A percentile compares a stretch with the other conserved stretches of the same genome.
phyloP scores from a whole-genome alignment of 2,329 filamentous ascomycete genomes.

The Stagonosporopsis rhizophila region DNA sequence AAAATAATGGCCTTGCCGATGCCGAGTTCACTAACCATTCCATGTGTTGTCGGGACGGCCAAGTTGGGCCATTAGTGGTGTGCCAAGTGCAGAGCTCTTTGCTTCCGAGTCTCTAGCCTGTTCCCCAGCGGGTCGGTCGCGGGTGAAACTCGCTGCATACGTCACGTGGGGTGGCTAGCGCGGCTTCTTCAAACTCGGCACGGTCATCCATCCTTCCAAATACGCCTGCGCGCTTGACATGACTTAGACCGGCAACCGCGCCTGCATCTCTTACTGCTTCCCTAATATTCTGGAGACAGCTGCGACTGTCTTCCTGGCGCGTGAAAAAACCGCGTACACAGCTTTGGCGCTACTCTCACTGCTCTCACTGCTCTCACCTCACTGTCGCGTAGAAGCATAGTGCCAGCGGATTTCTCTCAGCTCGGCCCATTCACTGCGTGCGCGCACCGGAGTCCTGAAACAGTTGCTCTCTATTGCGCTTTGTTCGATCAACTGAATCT shows the following conservation, averaged over 20 bases:
- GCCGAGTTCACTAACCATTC: background rate
- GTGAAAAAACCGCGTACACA: conserved; percentile 30
- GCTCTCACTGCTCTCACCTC: no score
- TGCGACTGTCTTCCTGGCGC: conserved; percentile 26
- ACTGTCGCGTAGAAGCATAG: conserved; percentile 36
- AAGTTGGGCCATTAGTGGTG: background rate
- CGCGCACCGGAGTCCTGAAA: conserved; percentile 22
- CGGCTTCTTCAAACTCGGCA: conserved; percentile 19
- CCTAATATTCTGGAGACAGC: conserved; percentile 28
- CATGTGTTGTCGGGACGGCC: background rate
- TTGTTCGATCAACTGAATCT: conserved; percentile 31
- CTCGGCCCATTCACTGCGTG: conserved; percentile 30
- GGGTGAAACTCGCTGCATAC: conserved; percentile 1
- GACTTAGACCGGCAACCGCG: conserved; percentile 24
- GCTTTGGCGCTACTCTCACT: conserved; percentile 18
- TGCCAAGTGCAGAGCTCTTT: background rate
- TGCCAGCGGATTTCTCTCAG: conserved; percentile 26
- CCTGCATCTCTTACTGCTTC: conserved; percentile 28
- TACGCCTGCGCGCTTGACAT: conserved; percentile 30
- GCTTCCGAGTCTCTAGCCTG: no score
- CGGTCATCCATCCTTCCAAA: conserved; percentile 21
- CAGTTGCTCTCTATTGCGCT: conserved; percentile 29
- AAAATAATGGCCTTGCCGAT: background rate
- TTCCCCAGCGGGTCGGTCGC: background rate
- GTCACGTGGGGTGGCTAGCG: conserved; percentile 25